phyloP scores from a whole-genome alignment of 2,329 filamentous ascomycete species.

The Plectosphaerella cucumerina region DNA sequence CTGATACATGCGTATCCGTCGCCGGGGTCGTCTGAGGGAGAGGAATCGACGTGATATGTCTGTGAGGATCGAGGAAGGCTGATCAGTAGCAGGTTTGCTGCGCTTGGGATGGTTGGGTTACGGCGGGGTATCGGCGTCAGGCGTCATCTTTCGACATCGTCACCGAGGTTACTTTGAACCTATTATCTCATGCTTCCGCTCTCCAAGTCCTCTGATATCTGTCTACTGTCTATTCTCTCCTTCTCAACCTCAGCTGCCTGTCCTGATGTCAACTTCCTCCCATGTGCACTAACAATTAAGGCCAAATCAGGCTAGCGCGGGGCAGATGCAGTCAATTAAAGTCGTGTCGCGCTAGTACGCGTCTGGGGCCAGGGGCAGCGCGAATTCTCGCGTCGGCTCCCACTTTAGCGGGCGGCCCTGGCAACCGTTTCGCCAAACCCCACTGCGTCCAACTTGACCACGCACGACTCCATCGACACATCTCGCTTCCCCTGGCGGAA shows the following conservation, averaged over 20 bases:
- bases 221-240: background rate
- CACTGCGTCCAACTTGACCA: constrained; percentile 2
- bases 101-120: background rate
- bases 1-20: constrained; percentile 34
- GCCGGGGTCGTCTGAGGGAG: background rate
- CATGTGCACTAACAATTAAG: background rate
- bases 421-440: constrained; percentile 10
- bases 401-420: constrained; percentile 5
- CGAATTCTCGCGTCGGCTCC: constrained; percentile 20
- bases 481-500: background rate
- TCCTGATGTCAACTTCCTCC: no score
- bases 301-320: constrained; percentile 5
- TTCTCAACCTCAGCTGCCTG: background rate
- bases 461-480: background rate
- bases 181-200: background rate
- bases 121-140: background rate
- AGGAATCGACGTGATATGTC: background rate
- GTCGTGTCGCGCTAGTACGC: constrained; percentile 25
- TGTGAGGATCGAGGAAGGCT: background rate
- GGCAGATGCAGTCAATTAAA: constrained; percentile 35
- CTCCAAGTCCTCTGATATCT: background rate
- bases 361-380: constrained; percentile 14
- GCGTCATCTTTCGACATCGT: background rate
- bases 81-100: no score
- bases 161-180: background rate